Evolutionary conservation across 768 basidiomycete species (phyloP).

Genomic region (Coprinellus micaceus): DNA sequence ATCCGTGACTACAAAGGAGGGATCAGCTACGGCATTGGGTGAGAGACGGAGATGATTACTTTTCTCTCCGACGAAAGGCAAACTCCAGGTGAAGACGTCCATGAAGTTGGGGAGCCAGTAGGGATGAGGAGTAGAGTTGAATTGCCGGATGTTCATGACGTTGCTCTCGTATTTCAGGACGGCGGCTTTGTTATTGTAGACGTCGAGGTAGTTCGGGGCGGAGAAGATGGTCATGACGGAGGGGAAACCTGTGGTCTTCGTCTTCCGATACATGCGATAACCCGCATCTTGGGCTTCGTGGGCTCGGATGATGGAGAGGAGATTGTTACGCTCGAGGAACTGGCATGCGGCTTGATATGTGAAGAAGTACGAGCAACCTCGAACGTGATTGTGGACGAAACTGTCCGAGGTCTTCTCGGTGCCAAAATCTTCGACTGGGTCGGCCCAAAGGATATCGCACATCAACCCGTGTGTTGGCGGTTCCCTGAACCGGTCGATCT

Average conservation of each 20-base stretch:
- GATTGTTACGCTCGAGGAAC: conserved; percentile 87
- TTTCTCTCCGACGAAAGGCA: conserved; percentile 96
- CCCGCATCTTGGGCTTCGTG: conserved; percentile 98
- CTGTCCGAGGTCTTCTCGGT: conserved; percentile 59
- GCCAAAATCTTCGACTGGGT: conserved; percentile 87
- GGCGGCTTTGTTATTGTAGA: conserved; percentile 94
- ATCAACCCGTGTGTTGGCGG: conserved; percentile 88
- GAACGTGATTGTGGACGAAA: conserved; percentile 76
- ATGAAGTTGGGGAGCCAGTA: conserved; percentile 98
- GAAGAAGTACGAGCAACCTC: conserved; percentile 91
- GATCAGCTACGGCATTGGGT: conserved; percentile 20
- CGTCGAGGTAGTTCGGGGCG: conserved; percentile 94
- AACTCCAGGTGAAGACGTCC: conserved; percentile 97
- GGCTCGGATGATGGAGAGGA: conserved; percentile 92
- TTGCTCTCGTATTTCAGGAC: conserved; percentile 97
- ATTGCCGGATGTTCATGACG: conserved; percentile 92
- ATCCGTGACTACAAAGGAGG: conserved; percentile 72
- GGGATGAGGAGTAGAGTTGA: conserved; percentile 75
- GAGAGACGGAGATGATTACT: conserved; percentile 43
- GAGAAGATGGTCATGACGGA: conserved; percentile 98
- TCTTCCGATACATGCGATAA: conserved; percentile 93
- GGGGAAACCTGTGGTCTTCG: conserved; percentile 91
- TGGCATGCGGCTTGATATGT: conserved; percentile 90
- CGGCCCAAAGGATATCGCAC: conserved; percentile 95
- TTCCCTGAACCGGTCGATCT: conserved; percentile 92